phyloP scores from a whole-genome alignment of 2,329 filamentous ascomycete genomes.

The Geoglossum cookeanum region DNA sequence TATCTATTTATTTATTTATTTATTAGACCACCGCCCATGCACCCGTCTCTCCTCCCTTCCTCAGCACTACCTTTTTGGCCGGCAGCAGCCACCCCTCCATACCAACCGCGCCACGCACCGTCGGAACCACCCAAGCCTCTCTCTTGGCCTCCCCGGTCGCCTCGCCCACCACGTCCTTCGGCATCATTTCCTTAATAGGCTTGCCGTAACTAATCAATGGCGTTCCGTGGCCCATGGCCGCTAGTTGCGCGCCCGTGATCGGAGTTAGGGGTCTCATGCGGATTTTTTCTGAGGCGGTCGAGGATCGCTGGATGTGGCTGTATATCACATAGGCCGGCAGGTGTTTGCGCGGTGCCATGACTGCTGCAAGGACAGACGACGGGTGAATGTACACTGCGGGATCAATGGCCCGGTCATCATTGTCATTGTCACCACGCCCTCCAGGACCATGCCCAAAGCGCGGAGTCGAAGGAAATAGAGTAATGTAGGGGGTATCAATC shows the following conservation, averaged over 20 bases:
- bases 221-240: slow-evolving; percentile 64
- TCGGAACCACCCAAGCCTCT: slow-evolving; percentile 70
- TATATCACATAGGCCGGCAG: slow-evolving; percentile 82
- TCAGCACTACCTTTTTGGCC: slow-evolving; percentile 68
- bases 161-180: slow-evolving; percentile 26
- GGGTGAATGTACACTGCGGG: slow-evolving; percentile 75
- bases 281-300: slow-evolving; percentile 44
- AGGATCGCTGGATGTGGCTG: slow-evolving; percentile 57
- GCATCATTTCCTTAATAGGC: slow-evolving; percentile 64
- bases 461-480: slow-evolving; percentile 45
- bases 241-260: slow-evolving; percentile 55
- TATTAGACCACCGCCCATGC: not conserved
- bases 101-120: slow-evolving; percentile 47
- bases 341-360: slow-evolving; percentile 37
- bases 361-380: slow-evolving; percentile 55
- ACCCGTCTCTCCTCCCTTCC: slow-evolving; percentile 31
- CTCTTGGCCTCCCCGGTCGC: slow-evolving; percentile 28
- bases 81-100: slow-evolving; percentile 67
- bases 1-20: too few relatives aligned
- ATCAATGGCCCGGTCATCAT: slow-evolving; percentile 28
- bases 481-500: slow-evolving; percentile 81
- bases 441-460: slow-evolving; percentile 4
- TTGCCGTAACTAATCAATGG: slow-evolving; percentile 72
- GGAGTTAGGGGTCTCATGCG: slow-evolving; percentile 79
- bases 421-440: slow-evolving; percentile 12